Base-by-base conservation (phyloP, 1,284 basidiomycete genomes). In the Ceratobasidium theobromae region DNA sequence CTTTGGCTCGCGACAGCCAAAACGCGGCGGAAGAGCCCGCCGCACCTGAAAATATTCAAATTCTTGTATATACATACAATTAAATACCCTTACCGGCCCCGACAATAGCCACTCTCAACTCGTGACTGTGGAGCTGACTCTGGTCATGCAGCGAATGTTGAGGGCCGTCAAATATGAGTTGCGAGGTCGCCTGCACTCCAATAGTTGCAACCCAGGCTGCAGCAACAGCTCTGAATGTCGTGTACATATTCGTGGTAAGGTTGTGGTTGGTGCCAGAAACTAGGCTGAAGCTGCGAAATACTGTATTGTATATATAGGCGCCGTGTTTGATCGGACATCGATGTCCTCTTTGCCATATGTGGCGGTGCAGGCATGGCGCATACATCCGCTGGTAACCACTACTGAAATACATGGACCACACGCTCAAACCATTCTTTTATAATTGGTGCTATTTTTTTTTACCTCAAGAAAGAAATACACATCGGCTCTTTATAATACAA, bases 41-140 rank as follows among this genome's bases (percentile, higher is more conserved):
- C 0, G 80, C 77, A 3, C 81, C 81, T 0, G 78, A 6, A 33
- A 25, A n/a, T 5, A 18, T 46, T 23, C 27, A 43, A 27, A n/a
- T n/a, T 55, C 28, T 18, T 53, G 23, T 8, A 40, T 3, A 14
- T 4, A 16, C 27, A 9, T 3, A 9, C 6, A 14, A 30, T 33
- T 28, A 11, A n/a, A 89, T 87, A 9, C 85, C 86, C 1, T 94
- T 95, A 6, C 83, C 90, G 6, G 94, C 91, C 21, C 94, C 94
- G 0, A 96, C 84, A 72, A 96, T 86, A 5, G 93, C 93, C 69
- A 96, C 71, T 48, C 76, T 66, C 30, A 67, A 21, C 23, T 32
- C 57, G 32, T 46, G 40, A 33, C n/a, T 33, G 51, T 32, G 33
- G 2, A 45, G 40, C 48, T 53, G 41, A 18, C 40, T 32, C 12